phyloP scores from a whole-genome alignment of 495 filamentous ascomycete genomes.

The Cercophora sp. region DNA sequence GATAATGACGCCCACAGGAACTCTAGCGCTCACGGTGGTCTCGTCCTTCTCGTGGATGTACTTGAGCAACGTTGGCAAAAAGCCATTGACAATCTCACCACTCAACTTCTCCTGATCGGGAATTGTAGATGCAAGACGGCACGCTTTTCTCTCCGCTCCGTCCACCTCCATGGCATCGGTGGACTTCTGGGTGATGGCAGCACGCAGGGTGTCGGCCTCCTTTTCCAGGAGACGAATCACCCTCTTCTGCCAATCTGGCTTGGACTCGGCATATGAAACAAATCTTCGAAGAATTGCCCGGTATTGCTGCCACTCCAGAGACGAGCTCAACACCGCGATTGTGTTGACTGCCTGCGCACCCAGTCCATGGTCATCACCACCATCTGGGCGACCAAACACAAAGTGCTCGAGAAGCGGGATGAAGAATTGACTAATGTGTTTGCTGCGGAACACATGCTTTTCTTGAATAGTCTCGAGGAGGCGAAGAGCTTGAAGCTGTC shows the following conservation, averaged over 20 bases:
- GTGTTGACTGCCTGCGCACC: constrained; percentile 75
- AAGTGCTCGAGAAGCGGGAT: constrained; percentile 92
- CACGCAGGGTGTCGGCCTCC: constrained; percentile 67
- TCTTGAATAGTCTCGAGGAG: constrained; percentile 63
- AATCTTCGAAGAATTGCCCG: constrained; percentile 76
- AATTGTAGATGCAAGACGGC: constrained; percentile 58
- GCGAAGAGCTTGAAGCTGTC: constrained; percentile 78
- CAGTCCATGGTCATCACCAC: constrained; percentile 77
- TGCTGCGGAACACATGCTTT: constrained; percentile 59
- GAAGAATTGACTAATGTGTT: constrained; percentile 80
- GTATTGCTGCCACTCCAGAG: constrained; percentile 89
- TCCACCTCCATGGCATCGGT: constrained; percentile 40
- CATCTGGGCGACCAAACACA: constrained; percentile 72
- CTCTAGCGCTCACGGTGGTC: constrained; percentile 81
- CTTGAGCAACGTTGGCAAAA: constrained; percentile 68
- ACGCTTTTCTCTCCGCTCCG: constrained; percentile 21
- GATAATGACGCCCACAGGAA: constrained; percentile 79
- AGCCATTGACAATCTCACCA: constrained; percentile 66
- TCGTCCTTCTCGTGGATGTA: constrained; percentile 95
- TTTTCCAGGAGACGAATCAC: constrained; percentile 76
- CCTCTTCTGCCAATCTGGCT: constrained; percentile 80
- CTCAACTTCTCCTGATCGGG: constrained; percentile 67
- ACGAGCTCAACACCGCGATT: constrained; percentile 67
- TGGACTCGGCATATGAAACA: constrained; percentile 70
- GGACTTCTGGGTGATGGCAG: constrained; percentile 44